These are phyloP conservation scores for Rubia occidens DNA, from an alignment of 305 asterid genomes.

Conservation along the genomic window DNA sequence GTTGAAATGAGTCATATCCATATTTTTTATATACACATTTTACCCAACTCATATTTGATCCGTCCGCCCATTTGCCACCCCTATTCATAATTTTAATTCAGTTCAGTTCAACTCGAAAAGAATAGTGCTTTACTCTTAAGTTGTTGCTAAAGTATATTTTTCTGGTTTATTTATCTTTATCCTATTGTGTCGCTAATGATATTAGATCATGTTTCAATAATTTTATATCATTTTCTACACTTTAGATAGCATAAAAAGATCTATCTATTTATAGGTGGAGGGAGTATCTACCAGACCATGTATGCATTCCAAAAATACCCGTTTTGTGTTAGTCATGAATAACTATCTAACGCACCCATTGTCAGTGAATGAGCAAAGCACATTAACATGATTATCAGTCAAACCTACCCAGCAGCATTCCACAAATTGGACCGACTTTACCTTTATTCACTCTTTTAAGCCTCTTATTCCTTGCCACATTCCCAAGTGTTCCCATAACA, in stretches of 20 bases:
- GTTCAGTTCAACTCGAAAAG: no score
- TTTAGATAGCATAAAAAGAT: no score
- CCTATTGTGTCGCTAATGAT: no score
- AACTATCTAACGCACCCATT: neutral
- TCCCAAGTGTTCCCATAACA: neutral
- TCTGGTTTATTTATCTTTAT: no score
- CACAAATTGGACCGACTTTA: constrained; percentile 7
- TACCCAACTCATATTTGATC: no score
- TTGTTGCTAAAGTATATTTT: no score
- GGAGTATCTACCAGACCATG: neutral
- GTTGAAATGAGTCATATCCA: no score
- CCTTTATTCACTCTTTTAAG: neutral
- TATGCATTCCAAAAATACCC: neutral
- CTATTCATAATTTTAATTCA: no score
- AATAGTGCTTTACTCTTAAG: no score
- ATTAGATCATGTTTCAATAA: no score
- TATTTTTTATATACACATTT: no score
- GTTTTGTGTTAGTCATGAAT: neutral
- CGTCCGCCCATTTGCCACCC: no score
- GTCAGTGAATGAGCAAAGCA: neutral
- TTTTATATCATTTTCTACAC: neutral
- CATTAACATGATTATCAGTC: neutral
- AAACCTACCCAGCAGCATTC: constrained; percentile 2
- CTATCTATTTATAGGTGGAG: neutral
- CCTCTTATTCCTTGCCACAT: constrained; percentile 4